Conservation (phyloP, 1,284 basidiomycete genomes). For the Sanghuangporus weigelae region DNA sequence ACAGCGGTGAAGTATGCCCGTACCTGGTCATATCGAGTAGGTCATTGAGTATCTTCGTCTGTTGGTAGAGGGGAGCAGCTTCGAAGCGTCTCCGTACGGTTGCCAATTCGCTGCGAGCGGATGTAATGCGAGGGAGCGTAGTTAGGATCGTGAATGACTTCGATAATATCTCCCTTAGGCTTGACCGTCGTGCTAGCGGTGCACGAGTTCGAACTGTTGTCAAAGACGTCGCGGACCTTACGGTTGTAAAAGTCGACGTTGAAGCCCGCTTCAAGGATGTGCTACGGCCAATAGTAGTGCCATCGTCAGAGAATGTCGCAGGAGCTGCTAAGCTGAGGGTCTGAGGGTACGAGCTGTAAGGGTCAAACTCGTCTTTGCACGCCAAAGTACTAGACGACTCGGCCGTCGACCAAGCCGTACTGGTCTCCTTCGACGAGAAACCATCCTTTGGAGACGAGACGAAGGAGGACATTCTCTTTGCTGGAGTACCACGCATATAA, state of each 20-base stretch:
- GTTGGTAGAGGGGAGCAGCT: slow-evolving; percentile 5
- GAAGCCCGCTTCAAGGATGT: background rate
- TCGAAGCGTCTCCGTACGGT: background rate
- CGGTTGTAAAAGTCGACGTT: background rate
- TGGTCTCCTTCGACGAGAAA: too few relatives aligned
- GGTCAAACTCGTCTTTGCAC: background rate
- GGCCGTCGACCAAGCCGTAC: background rate
- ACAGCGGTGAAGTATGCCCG: background rate
- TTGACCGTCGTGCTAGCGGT: background rate
- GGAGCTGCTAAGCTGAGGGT: background rate
- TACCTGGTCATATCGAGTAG: slow-evolving; percentile 11
- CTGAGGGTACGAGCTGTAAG: background rate
- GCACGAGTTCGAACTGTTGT: background rate
- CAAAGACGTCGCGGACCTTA: background rate
- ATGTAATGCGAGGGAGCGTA: slow-evolving; percentile 10
- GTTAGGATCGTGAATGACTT: slow-evolving; percentile 6
- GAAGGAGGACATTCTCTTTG: too few relatives aligned
- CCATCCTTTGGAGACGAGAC: too few relatives aligned
- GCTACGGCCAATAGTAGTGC: background rate
- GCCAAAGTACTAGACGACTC: background rate
- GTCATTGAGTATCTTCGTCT: slow-evolving; percentile 11
- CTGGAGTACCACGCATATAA: too few relatives aligned
- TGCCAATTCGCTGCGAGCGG: slow-evolving; percentile 10
- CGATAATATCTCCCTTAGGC: slow-evolving; percentile 2
- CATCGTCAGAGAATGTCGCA: background rate